Conservation (phyloP, 148 eudicot species). For the Camellia japonica region DNA sequence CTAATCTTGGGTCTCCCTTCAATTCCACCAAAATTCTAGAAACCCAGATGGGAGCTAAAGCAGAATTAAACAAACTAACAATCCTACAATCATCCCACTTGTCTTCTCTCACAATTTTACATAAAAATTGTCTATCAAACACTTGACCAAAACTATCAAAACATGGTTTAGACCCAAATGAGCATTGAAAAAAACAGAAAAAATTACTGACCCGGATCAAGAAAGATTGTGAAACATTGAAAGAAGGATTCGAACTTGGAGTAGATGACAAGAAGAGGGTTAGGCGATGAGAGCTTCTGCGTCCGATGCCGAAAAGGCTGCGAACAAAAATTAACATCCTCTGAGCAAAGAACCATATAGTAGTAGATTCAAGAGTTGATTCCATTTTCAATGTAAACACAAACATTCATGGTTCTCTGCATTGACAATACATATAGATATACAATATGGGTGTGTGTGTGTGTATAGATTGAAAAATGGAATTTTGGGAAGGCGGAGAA, state of each 20-base stretch:
- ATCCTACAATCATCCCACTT: conserved; percentile 68
- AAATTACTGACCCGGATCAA: conserved; percentile 43
- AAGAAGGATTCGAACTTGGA: conserved; percentile 16
- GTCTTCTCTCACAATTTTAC: conserved; percentile 46
- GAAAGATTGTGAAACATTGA: conserved; percentile 30
- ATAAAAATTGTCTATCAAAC: conserved; percentile 38
- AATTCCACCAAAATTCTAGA: conserved; percentile 53
- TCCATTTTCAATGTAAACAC: conserved; percentile 14
- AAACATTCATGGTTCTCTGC: conserved; percentile 12
- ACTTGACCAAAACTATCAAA: conserved; percentile 30
- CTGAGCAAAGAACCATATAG: conserved; percentile 18
- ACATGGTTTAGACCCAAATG: conserved; percentile 30
- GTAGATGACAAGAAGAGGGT: conserved; percentile 32
- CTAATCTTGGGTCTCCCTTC: conserved; percentile 61
- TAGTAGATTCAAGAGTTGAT: conserved; percentile 10
- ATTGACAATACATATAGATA: background rate
- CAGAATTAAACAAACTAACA: conserved; percentile 45
- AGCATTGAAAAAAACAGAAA: conserved; percentile 37
- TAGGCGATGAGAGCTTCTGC: conserved; percentile 38
- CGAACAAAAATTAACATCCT: conserved; percentile 59
- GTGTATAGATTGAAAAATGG: background rate
- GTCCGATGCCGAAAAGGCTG: conserved; percentile 36
- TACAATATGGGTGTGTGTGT: background rate
- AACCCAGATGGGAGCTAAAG: conserved; percentile 58
- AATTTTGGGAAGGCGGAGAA: background rate